Base-by-base conservation (phyloP, 2,329 filamentous ascomycete genomes). In the Lachnellula subtilissima region DNA sequence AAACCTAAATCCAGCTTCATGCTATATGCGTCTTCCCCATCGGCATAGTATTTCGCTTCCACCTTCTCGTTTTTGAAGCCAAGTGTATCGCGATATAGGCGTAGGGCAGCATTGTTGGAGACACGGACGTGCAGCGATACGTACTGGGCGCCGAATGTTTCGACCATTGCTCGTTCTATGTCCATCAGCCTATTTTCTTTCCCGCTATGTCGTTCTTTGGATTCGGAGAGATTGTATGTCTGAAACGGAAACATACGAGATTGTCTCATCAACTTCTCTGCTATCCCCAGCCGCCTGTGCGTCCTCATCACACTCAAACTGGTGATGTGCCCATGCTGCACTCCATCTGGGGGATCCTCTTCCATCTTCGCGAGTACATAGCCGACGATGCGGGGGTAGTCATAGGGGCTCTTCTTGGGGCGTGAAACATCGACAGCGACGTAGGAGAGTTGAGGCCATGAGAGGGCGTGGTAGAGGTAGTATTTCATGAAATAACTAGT, bases 361-460 rank as follows among this genome's bases (percentile, higher is more conserved):
- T 99, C 94, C 92, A 99, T 99, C 81, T 99, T 99, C 51, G 94
- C 94, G 25, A 99, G 85, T n/a, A 99, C 94, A 72, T 99, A 99
- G 67, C 94, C 94, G 23, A 99, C 94, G 59, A 99, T 96, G 75
- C 97, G 96, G 64, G 94, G 94, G 67, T 95, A 94, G 73, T 95
- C 89, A 74, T 93, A 89, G 48, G 87, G 86, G 0, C 86, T 84
- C 71, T 87, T 87, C 65, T 82, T 82, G 36, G 91, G 89, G 37
- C 91, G 84, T 19, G 88, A 89, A 56, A 92, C 86, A 73, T 97
- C 93, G 67, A 99, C 91, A 65, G 94, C 94, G 55, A 99, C 93
- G 75, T 92, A 97, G 75, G 88, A 93, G 63, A 99, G 85, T 76
- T 97, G 93, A 47, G 94, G 94, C 94, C 94, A 99, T 67, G 91